Conservation (phyloP, 2,329 filamentous ascomycete species). For the Penicillium brasilianum region DNA sequence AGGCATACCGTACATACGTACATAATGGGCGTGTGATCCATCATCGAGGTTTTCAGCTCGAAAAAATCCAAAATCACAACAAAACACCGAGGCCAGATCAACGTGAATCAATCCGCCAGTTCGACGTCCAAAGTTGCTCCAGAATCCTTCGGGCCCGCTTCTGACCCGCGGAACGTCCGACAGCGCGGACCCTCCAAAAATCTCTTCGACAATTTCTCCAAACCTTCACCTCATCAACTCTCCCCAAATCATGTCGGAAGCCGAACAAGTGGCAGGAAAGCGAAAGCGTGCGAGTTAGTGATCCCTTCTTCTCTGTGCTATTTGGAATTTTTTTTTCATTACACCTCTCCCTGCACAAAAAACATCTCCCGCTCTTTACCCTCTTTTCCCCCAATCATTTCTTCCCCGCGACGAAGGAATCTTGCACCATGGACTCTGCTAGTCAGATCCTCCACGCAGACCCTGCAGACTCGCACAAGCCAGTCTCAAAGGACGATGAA, state of each 20-base stretch:
- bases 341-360: background rate
- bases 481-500: background rate
- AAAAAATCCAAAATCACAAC: background rate
- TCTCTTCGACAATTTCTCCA: slow-evolving; percentile 25
- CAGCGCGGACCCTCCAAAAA: slow-evolving; percentile 24
- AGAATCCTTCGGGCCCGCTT: slow-evolving; percentile 22
- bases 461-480: slow-evolving; percentile 4
- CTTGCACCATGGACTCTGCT: slow-evolving; percentile 6
- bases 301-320: background rate
- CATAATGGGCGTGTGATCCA: background rate
- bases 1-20: background rate
- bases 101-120: background rate
- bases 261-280: slow-evolving; percentile 41
- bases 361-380: background rate
- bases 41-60: background rate
- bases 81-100: background rate
- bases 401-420: slow-evolving; percentile 9
- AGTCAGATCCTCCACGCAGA: background rate
- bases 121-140: background rate
- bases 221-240: slow-evolving; percentile 6
- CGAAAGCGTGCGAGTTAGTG: slow-evolving; percentile 48
- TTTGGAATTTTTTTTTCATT: background rate
- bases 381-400: slow-evolving; percentile 1
- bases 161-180: slow-evolving; percentile 25
- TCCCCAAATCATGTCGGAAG: slow-evolving; percentile 40